Percentiles rank a stretch among this genome's conserved stretches.
Conservation (phyloP, 2,329 filamentous ascomycete genomes). For the Cladosporium sp. region DNA sequence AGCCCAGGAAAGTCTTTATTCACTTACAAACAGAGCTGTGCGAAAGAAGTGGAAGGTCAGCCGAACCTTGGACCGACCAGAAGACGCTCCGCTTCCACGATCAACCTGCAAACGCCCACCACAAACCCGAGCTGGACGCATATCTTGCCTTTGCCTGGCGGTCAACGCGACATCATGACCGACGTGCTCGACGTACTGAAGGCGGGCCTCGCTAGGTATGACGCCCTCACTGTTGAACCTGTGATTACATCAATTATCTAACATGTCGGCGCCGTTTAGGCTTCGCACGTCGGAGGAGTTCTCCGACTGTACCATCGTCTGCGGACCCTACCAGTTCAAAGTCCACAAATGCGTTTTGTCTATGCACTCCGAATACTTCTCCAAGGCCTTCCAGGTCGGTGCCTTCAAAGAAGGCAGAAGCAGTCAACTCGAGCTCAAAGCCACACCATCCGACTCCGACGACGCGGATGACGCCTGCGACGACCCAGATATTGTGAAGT, state of each 20-base stretch:
- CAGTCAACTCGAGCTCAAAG: conserved; percentile 12
- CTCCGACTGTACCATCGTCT: conserved; percentile 40
- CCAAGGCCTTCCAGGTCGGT: conserved; percentile 15
- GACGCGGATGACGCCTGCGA: conserved; percentile 17
- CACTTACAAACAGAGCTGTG: no score
- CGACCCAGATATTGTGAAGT: conserved; percentile 22
- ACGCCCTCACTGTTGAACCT: no score
- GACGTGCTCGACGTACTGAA: not conserved
- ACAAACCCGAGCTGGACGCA: no score
- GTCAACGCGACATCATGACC: not conserved
- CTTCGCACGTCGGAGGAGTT: conserved; percentile 21
- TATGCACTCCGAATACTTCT: conserved; percentile 36
- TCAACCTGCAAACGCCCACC: no score
- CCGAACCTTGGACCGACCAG: no score
- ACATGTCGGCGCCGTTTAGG: conserved; percentile 2
- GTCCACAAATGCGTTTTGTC: conserved; percentile 40
- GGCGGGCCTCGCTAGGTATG: not conserved
- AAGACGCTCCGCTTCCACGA: no score
- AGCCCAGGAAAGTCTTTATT: no score
- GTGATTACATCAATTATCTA: not conserved
- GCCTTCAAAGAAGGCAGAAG: not conserved
- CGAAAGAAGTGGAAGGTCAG: no score
- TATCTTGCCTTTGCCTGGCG: no score
- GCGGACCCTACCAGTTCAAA: conserved; percentile 35
- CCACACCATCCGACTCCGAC: conserved; percentile 13